Base-by-base conservation (phyloP, 2,329 filamentous ascomycete species). In the Aspergillus latus region DNA sequence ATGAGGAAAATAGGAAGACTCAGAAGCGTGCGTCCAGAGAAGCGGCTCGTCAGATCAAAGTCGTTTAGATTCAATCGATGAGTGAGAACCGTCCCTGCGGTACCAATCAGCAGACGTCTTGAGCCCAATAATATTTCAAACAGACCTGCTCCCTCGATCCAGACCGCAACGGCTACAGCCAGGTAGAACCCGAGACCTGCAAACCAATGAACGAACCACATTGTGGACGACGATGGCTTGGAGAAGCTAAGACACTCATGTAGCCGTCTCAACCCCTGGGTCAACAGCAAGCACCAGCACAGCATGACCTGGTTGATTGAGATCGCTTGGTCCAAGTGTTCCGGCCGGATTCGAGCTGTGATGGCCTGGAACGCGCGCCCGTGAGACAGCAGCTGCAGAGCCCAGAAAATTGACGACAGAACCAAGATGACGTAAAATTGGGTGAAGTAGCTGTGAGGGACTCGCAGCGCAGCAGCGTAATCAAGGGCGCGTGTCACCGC, bases 381-480 rank as follows among this genome's bases (percentile, higher is more conserved):
- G 58, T 77, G 72, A 28, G 67, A 74, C 26, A 83, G 61, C 52
- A 88, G 82, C 71, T 92, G 87, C 62, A 75, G 72, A 0, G 80
- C 83, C 91, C 92, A 97, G 71, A 92, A 88, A 4, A 84, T 66
- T 0, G 90, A 92, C 57, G 84, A 86, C 1, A 77, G 68, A 4
- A 92, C 75, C 3, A 90, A 93, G 36, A 86, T 71, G 52, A 89
- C 68, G 72, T 99, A 97, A 76, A 96, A 97, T 65, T 94, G 89
- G 43, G 81, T 82, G 73, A 97, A 97, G 86, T 90, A 97, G 60
- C 83, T 83, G 75, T 97, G 94, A 21, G 93, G 92, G 36, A 97
- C 88, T 68, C 84, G 83, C 62, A 82, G 71, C 37, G 72, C 75
- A 34, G 83, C 80, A 16, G 83, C 66, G 56, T 68, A 69, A 64